phyloP scores from a whole-genome alignment of 202 grass and related monocot genomes.

The Zoysia matrella region DNA sequence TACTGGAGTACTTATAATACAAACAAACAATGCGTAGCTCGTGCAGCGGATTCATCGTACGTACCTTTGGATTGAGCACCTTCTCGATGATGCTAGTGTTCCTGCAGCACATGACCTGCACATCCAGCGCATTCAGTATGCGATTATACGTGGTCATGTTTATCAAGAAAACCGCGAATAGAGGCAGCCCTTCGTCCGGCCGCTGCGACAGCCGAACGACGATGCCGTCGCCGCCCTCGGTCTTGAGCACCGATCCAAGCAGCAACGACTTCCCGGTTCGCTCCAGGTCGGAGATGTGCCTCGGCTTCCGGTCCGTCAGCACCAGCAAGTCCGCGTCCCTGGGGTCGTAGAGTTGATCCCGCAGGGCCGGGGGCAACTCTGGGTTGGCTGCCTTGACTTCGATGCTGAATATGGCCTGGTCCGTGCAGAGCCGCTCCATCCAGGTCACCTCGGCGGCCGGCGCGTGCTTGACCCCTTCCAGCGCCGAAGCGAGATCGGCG shows the following conservation, averaged over 20 bases:
- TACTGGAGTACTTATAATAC: too few species aligned
- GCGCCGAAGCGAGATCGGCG: slow-evolving; percentile 59
- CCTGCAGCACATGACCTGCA: not conserved
- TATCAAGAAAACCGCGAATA: slow-evolving; percentile 59
- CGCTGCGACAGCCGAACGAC: slow-evolving; percentile 19
- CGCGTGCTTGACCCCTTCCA: slow-evolving; percentile 58
- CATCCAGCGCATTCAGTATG: slow-evolving; percentile 53
- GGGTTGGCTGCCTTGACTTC: slow-evolving; percentile 1
- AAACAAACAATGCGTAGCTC: not conserved
- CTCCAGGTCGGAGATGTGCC: slow-evolving; percentile 33
- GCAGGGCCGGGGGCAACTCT: not conserved
- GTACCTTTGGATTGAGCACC: slow-evolving; percentile 34
- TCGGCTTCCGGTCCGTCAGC: slow-evolving; percentile 42
- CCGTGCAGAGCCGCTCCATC: not conserved
- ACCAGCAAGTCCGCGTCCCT: slow-evolving; percentile 50
- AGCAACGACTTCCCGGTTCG: not conserved
- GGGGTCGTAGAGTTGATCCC: slow-evolving; percentile 30
- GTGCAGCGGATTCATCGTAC: not conserved
- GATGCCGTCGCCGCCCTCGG: slow-evolving; percentile 9
- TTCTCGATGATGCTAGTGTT: slow-evolving; percentile 35
- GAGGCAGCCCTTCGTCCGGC: not conserved
- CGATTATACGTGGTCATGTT: slow-evolving; percentile 70
- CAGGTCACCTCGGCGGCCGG: not conserved
- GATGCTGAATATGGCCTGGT: slow-evolving; percentile 34
- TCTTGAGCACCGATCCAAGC: slow-evolving; percentile 36